Evolutionary conservation across 345 rosid species (phyloP).

Genomic region (Dovyalis caffra): DNA sequence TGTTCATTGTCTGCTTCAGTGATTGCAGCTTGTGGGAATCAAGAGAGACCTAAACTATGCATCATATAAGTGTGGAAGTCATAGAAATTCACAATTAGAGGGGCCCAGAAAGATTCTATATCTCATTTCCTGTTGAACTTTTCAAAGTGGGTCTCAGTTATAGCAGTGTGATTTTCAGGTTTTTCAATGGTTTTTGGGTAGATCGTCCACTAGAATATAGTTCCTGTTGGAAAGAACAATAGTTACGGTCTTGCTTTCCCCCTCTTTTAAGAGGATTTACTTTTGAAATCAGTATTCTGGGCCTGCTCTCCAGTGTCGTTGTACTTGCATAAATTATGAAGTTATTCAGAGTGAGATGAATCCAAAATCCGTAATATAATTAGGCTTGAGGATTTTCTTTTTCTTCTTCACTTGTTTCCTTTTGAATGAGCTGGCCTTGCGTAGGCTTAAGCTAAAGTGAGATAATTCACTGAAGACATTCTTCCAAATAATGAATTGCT

Average conservation of each 20-base stretch:
- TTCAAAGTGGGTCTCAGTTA: not conserved
- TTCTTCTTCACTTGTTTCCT: not conserved
- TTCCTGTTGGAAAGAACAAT: not conserved
- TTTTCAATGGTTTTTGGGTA: not conserved
- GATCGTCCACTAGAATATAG: not conserved
- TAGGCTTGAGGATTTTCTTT: not conserved
- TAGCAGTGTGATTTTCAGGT: conserved; percentile 4
- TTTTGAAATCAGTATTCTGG: not conserved
- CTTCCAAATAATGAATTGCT: not conserved
- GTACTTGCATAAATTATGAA: conserved; percentile 14
- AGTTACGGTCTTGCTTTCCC: too few species aligned
- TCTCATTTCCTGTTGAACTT: conserved; percentile 1
- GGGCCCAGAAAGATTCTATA: not conserved
- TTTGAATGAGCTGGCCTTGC: not conserved
- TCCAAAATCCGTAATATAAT: not conserved
- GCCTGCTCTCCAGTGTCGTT: not conserved
- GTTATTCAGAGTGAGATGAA: conserved; percentile 3
- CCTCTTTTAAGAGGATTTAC: not conserved
- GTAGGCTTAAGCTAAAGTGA: not conserved
- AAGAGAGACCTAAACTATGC: conserved; percentile 36
- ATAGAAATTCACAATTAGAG: not conserved
- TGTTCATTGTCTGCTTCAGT: conserved; percentile 41
- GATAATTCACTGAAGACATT: not conserved
- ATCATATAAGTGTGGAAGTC: conserved; percentile 18
- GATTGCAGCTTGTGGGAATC: conserved; percentile 38